Conservation (phyloP, 73 alveolate species). For the Paramecium pentaurelia region DNA sequence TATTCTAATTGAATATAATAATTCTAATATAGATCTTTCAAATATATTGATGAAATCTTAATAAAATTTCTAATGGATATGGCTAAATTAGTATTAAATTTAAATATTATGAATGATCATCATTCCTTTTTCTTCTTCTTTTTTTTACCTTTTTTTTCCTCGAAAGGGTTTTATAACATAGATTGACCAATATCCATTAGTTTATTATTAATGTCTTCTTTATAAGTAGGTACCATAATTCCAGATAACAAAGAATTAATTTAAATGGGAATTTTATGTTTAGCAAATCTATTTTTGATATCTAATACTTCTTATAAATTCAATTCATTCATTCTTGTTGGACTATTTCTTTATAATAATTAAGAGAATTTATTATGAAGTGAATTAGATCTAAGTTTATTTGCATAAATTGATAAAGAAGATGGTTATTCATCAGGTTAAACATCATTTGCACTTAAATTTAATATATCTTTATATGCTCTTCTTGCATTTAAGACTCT, state of each 20-base stretch:
- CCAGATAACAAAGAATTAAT: background rate
- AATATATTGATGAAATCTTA: too few species aligned
- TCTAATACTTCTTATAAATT: background rate
- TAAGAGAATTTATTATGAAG: constrained; percentile 13
- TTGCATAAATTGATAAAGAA: constrained; percentile 24
- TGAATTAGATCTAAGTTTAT: constrained; percentile 30
- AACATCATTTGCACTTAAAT: background rate
- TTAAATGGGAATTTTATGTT: background rate
- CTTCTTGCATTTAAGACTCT: background rate
- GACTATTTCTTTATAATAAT: background rate
- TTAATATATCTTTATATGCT: background rate
- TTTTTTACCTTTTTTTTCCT: background rate
- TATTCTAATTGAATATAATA: too few species aligned
- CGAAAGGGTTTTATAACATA: constrained; percentile 8
- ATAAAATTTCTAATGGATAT: too few species aligned
- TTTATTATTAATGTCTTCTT: background rate
- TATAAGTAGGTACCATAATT: background rate
- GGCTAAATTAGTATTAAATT: too few species aligned
- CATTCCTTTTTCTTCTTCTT: constrained; percentile 1
- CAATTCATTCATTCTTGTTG: background rate
- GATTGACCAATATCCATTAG: background rate
- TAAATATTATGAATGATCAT: background rate
- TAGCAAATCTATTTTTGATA: constrained; percentile 34
- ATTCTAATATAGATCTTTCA: too few species aligned
- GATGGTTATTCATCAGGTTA: background rate